phyloP scores from a whole-genome alignment of 2,329 filamentous ascomycete genomes.

The Trichoderma polysporum region DNA sequence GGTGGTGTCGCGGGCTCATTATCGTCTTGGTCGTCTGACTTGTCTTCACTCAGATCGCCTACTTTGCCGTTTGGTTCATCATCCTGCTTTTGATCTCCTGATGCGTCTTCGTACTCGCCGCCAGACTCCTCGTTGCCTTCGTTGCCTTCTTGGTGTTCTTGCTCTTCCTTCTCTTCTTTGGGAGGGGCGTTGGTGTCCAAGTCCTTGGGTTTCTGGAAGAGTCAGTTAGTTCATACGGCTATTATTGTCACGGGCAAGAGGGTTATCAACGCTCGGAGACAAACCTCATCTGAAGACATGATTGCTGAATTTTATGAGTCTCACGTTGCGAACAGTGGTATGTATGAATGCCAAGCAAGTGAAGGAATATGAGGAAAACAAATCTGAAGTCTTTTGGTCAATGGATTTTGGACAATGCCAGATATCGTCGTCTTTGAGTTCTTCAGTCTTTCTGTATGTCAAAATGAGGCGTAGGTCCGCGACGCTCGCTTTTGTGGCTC shows the following conservation, averaged over 20 bases:
- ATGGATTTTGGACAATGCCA: not conserved
- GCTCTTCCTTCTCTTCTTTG: not conserved
- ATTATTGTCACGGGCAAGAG: not conserved
- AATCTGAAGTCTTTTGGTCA: not conserved
- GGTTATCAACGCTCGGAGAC: not conserved
- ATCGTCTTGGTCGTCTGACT: slow-evolving; percentile 8
- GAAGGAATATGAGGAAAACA: not conserved
- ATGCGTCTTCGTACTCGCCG: slow-evolving; percentile 19
- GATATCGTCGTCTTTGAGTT: slow-evolving; percentile 10
- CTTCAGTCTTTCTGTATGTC: slow-evolving; percentile 1
- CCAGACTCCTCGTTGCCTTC: slow-evolving; percentile 7
- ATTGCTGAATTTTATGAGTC: not conserved
- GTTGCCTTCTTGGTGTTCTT: not conserved
- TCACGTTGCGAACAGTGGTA: not conserved
- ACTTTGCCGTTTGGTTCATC: not conserved
- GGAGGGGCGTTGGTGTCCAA: not conserved
- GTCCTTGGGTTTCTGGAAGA: not conserved
- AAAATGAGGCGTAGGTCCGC: slow-evolving; percentile 9
- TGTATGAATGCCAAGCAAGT: not conserved
- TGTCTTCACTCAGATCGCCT: slow-evolving; percentile 14
- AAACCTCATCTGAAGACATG: slow-evolving; percentile 19
- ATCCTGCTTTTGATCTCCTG: not conserved
- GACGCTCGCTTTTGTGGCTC: slow-evolving; percentile 17
- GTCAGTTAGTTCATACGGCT: not conserved
- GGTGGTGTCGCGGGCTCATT: slow-evolving; percentile 15